phyloP scores from a whole-genome alignment of 2,329 filamentous ascomycete genomes.

The Colletotrichum spaethianum region DNA sequence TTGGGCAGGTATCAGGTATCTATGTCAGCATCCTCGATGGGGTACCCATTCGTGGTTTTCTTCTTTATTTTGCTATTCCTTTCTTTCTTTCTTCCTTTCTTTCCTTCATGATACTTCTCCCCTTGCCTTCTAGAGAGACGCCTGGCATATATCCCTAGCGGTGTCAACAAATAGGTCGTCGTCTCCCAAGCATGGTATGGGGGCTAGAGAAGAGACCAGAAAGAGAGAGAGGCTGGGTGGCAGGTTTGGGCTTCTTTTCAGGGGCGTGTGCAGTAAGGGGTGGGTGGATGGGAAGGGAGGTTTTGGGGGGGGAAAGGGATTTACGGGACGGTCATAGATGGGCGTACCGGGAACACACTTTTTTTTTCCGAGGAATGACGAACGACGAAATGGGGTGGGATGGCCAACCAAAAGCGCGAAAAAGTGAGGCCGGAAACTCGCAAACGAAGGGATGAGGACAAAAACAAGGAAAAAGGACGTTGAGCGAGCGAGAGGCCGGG shows the following conservation, averaged over 20 bases:
- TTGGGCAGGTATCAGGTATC: constrained; percentile 38
- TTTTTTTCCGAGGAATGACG: constrained; percentile 10
- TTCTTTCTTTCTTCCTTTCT: constrained; percentile 35
- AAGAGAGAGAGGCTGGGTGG: background rate
- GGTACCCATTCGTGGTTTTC: constrained; percentile 36
- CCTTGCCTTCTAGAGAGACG: background rate
- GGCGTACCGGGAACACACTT: constrained; percentile 25
- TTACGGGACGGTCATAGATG: constrained; percentile 32
- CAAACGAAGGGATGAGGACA: constrained; percentile 36
- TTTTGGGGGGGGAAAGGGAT: background rate
- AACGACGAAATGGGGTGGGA: background rate
- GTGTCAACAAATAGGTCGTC: background rate
- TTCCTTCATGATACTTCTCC: constrained; percentile 18
- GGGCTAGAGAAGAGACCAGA: background rate
- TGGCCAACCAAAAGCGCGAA: constrained; percentile 7
- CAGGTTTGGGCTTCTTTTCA: background rate
- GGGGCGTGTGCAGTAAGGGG: constrained; percentile 5
- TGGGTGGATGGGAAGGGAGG: background rate
- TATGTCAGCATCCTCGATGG: constrained; percentile 32
- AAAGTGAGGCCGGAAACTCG: constrained; percentile 37
- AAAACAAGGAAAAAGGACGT: constrained; percentile 11
- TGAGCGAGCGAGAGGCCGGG: background rate
- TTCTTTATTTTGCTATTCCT: constrained; percentile 40
- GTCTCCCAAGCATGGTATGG: background rate
- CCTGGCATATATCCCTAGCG: background rate